Conservation (phyloP, 768 basidiomycete species). For the Russula olivacea region DNA sequence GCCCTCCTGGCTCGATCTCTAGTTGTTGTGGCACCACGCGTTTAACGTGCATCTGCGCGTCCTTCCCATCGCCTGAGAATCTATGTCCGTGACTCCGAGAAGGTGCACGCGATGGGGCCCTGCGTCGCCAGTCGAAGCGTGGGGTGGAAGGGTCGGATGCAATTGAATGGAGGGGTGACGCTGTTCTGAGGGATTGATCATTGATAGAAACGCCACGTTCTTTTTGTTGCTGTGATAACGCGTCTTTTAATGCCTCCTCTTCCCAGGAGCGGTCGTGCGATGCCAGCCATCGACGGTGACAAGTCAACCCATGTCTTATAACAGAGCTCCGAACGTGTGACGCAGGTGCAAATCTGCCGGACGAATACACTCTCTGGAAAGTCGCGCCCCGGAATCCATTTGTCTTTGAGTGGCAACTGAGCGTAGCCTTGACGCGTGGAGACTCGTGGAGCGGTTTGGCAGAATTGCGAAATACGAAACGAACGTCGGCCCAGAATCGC, state of each 20-base stretch:
- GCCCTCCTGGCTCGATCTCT: constrained; percentile 35
- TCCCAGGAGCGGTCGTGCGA: constrained; percentile 8
- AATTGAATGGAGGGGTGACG: constrained; percentile 7
- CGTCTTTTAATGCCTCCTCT: constrained; percentile 15
- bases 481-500: constrained; percentile 17
- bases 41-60: constrained; percentile 31
- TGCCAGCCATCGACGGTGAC: constrained; percentile 2
- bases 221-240: neutral
- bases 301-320: neutral
- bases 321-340: neutral
- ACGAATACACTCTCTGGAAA: neutral
- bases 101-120: constrained; percentile 43
- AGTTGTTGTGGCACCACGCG: constrained; percentile 37
- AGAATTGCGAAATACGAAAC: constrained; percentile 14
- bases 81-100: constrained; percentile 14
- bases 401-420: neutral
- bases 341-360: neutral
- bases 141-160: neutral
- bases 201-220: neutral
- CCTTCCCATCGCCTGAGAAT: constrained; percentile 13
- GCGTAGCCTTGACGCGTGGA: neutral
- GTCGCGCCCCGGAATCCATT: neutral
- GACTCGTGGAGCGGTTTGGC: neutral
- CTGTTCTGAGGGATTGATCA: constrained; percentile 8
- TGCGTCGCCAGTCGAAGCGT: constrained; percentile 59